Conservation (phyloP, 2,329 filamentous ascomycete genomes). For the Aspergillus flavus region DNA sequence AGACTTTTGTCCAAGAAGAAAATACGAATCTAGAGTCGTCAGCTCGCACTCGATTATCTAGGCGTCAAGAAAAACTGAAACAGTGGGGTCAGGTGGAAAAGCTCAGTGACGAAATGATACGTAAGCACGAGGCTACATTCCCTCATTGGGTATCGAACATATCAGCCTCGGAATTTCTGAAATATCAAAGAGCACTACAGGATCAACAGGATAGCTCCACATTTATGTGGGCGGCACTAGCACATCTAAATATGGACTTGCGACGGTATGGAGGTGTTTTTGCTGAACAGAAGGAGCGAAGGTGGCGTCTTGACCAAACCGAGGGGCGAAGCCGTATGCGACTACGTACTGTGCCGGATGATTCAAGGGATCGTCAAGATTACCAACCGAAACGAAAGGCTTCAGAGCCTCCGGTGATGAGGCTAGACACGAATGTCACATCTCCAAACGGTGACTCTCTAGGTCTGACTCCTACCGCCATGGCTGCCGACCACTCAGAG, state of each 20-base stretch:
- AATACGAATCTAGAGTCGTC: conserved; percentile 79
- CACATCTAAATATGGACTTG: conserved; percentile 76
- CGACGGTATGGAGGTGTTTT: conserved; percentile 80
- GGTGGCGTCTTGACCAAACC: conserved; percentile 93
- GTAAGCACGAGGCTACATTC: conserved; percentile 84
- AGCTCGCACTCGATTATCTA: conserved; percentile 68
- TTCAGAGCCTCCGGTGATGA: conserved; percentile 53
- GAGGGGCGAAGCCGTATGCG: conserved; percentile 96
- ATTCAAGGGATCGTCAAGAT: conserved; percentile 66
- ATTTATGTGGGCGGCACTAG: conserved; percentile 75
- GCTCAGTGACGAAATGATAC: conserved; percentile 69
- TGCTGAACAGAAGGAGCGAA: conserved; percentile 63
- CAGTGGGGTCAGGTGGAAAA: conserved; percentile 74
- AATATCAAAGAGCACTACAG: conserved; percentile 84
- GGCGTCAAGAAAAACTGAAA: conserved; percentile 79
- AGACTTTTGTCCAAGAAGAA: conserved; percentile 80
- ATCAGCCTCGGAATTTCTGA: conserved; percentile 86
- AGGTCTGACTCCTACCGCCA: conserved; percentile 35
- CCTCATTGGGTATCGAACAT: conserved; percentile 95
- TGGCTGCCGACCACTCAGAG: conserved; percentile 37
- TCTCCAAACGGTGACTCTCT: conserved; percentile 46
- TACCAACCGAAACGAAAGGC: conserved; percentile 83
- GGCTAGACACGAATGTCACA: conserved; percentile 49
- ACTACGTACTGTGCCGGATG: conserved; percentile 80
- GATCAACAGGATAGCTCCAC: conserved; percentile 89